These are phyloP conservation scores for Colletotrichum navitas DNA, from an alignment of 2,329 filamentous ascomycete species.

Conservation along the genomic window DNA sequence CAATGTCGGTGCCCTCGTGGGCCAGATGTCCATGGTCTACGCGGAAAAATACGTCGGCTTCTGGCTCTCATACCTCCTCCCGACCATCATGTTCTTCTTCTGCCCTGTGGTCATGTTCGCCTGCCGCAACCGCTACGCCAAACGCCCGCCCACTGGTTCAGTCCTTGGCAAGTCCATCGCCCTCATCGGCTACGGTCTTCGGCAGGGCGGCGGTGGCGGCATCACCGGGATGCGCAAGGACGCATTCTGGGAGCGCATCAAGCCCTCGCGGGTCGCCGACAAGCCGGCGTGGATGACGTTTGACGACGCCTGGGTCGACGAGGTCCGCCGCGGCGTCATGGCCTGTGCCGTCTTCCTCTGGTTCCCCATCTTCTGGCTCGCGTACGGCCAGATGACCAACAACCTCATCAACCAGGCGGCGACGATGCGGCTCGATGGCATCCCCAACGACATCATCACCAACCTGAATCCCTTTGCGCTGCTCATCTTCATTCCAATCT, in stretches of 20 bases:
- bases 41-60: constrained; percentile 65
- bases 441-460: constrained; percentile 38
- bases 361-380: constrained; percentile 41
- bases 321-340: constrained; percentile 67
- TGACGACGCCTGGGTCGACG: constrained; percentile 75
- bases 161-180: constrained; percentile 61
- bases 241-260: constrained; percentile 63
- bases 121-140: constrained; percentile 54
- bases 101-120: constrained; percentile 69
- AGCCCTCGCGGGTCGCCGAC: constrained; percentile 54
- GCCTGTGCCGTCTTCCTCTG: constrained; percentile 68
- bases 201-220: constrained; percentile 20
- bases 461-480: constrained; percentile 65
- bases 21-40: constrained; percentile 69
- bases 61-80: constrained; percentile 62
- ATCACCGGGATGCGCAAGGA: constrained; percentile 60
- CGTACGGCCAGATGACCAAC: constrained; percentile 38
- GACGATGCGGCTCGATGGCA: constrained; percentile 35
- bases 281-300: constrained; percentile 71
- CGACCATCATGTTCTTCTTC: constrained; percentile 66
- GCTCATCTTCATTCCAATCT: constrained; percentile 79
- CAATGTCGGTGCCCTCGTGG: constrained; percentile 66
- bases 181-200: constrained; percentile 28
- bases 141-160: constrained; percentile 64
- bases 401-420: constrained; percentile 41